Evolutionary conservation across 2,329 filamentous ascomycete species (phyloP).

Genomic region (Colletotrichum sidae): DNA sequence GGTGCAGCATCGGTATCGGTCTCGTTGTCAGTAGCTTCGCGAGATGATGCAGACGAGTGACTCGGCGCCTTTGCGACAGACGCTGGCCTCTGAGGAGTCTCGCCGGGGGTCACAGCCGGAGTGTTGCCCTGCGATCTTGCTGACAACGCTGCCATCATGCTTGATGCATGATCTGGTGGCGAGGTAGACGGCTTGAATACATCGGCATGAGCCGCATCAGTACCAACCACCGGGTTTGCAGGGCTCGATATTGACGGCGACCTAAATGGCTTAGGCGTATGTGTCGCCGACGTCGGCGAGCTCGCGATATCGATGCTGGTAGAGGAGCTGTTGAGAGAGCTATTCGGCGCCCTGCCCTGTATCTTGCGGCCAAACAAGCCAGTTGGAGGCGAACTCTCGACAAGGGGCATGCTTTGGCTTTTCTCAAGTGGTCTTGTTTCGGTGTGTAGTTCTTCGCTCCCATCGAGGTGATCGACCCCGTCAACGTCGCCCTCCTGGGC

Average conservation of each 20-base stretch:
- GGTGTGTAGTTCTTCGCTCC: slow-evolving; percentile 49
- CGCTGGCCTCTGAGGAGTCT: slow-evolving; percentile 49
- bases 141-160: slow-evolving; percentile 76
- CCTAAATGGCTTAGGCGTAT: slow-evolving; percentile 43
- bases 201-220: slow-evolving; percentile 75
- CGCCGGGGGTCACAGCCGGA: slow-evolving; percentile 57
- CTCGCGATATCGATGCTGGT: slow-evolving; percentile 55
- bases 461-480: slow-evolving; percentile 59
- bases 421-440: slow-evolving; percentile 65
- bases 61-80: slow-evolving; percentile 55
- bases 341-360: slow-evolving; percentile 49
- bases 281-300: slow-evolving; percentile 53
- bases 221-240: slow-evolving; percentile 74
- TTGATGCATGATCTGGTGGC: slow-evolving; percentile 69
- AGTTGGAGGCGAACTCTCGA: slow-evolving; percentile 53
- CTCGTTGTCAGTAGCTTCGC: slow-evolving; percentile 55
- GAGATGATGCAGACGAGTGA: slow-evolving; percentile 63
- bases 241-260: slow-evolving; percentile 72
- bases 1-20: slow-evolving; percentile 45
- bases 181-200: slow-evolving; percentile 68
- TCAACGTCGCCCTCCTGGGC: slow-evolving; percentile 61
- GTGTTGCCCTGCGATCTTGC: slow-evolving; percentile 68
- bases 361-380: slow-evolving; percentile 65
- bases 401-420: slow-evolving; percentile 61
- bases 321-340: slow-evolving; percentile 54